These are phyloP conservation scores for Wickerhamomyces bovis DNA, from an alignment of 805 yeast genomes.

Conservation along the genomic window DNA sequence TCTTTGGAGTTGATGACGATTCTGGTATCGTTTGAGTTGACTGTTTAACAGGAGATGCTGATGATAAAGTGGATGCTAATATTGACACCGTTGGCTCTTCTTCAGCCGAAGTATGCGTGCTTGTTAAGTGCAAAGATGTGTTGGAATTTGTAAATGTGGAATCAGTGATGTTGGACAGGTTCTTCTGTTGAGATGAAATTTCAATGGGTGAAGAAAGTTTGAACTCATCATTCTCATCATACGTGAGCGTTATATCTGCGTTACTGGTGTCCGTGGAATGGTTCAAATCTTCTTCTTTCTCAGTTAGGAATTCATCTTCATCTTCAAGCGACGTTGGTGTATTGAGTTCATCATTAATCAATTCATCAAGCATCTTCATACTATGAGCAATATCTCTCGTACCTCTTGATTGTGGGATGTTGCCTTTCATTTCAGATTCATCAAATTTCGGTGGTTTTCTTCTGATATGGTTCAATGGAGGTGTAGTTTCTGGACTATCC, in stretches of 20 bases:
- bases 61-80: not conserved
- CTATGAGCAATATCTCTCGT: conserved; percentile 35
- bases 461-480: conserved; percentile 12
- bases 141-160: conserved; percentile 23
- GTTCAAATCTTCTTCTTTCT: conserved; percentile 3
- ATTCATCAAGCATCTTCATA: conserved; percentile 29
- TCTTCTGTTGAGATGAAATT: conserved; percentile 7
- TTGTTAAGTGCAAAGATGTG: conserved; percentile 13
- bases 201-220: conserved; percentile 20
- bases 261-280: not conserved
- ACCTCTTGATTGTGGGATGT: conserved; percentile 35
- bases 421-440: conserved; percentile 18
- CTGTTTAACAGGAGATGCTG: not conserved
- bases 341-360: conserved; percentile 22
- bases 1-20: conserved; percentile 3
- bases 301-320: conserved; percentile 7
- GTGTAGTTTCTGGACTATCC: conserved; percentile 31
- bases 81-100: not conserved
- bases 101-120: conserved; percentile 13
- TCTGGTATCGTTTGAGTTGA: not conserved
- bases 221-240: conserved; percentile 8
- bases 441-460: conserved; percentile 9
- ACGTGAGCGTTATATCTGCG: not conserved
- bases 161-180: conserved; percentile 16
- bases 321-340: conserved; percentile 12